Evolutionary conservation across 495 filamentous ascomycete species (phyloP).

Genomic region (Schizothecium vesticola): DNA sequence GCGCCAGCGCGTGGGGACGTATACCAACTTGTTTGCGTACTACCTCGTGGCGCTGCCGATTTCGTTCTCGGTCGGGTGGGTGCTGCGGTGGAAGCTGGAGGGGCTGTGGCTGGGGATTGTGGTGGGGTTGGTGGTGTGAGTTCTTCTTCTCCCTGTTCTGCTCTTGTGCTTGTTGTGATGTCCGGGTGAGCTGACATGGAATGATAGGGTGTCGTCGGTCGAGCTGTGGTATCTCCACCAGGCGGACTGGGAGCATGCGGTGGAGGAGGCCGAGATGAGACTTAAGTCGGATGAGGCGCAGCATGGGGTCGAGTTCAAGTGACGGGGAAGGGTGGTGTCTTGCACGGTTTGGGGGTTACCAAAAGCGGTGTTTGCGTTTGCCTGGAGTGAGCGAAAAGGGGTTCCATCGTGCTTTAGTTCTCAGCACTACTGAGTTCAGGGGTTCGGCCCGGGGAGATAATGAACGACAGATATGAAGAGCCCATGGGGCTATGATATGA

Average conservation of each 20-base stretch:
- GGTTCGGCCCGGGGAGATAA: background rate
- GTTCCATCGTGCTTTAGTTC: background rate
- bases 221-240: constrained; percentile 27
- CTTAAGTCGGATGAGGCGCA: constrained; percentile 23
- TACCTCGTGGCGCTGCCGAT: constrained; percentile 76
- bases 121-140: constrained; percentile 50
- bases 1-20: constrained; percentile 71
- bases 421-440: too few relatives aligned
- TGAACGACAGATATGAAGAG: background rate
- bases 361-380: background rate
- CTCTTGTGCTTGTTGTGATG: background rate
- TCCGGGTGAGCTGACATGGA: background rate
- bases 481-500: background rate
- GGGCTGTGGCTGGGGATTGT: constrained; percentile 71
- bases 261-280: constrained; percentile 25
- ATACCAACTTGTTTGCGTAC: constrained; percentile 70
- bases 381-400: background rate
- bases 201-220: constrained; percentile 20
- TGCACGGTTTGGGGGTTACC: background rate
- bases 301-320: constrained; percentile 16
- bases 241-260: constrained; percentile 28
- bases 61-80: constrained; percentile 64
- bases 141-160: background rate
- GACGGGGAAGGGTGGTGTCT: background rate
- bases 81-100: constrained; percentile 58